Base-by-base conservation (phyloP, 164 flowering plant genomes). In the Umbellularia californica region DNA sequence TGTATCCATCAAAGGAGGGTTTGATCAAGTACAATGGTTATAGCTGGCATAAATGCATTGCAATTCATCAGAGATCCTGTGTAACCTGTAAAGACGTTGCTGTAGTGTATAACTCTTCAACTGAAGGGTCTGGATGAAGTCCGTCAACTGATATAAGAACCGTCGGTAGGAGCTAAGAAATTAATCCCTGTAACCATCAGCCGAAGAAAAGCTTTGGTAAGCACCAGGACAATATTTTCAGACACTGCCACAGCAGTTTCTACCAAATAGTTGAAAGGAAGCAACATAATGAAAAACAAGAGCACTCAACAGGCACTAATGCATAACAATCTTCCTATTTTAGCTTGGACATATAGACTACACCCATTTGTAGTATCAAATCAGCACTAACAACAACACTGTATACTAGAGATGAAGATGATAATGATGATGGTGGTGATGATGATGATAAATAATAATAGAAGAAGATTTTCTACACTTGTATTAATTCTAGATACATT, bases 181-280 rank as follows among this genome's bases (percentile, higher is more conserved):
- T 23, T 69, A 69, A 41, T 69, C 71, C 71, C 71, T 69, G 71
- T 20, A 35, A 69, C 41, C 24, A 33, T 35, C 24, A 69, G 17
- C 15, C 0, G 3, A 24, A 41, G 41, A 4, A 69, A 69, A 66
- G 1, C 41, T 14, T 66, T 12, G 12, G 13, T 11, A 15, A 67
- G 20, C 19, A 14, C 1, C 23, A 7, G 22, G 24, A 35, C 4
- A 69, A 19, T 69, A 28, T 15, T 67, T 33, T 24, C 70, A 27
- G 19, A 14, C 47, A 67, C 0, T 19, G 41, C 41, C 55, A 69
- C 2, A 41, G 55, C 10, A 69, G 3, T 47, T 69, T 28, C 41
- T 25, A 28, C n/a, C 17, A 24, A 30, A 35, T 35, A 25, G 20
- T 20, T 15, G 19, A 12, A 66, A 30, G 17, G 69, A 30, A 0